phyloP scores from a whole-genome alignment of 2,329 filamentous ascomycete species.

The Stachybotrys elegans region DNA sequence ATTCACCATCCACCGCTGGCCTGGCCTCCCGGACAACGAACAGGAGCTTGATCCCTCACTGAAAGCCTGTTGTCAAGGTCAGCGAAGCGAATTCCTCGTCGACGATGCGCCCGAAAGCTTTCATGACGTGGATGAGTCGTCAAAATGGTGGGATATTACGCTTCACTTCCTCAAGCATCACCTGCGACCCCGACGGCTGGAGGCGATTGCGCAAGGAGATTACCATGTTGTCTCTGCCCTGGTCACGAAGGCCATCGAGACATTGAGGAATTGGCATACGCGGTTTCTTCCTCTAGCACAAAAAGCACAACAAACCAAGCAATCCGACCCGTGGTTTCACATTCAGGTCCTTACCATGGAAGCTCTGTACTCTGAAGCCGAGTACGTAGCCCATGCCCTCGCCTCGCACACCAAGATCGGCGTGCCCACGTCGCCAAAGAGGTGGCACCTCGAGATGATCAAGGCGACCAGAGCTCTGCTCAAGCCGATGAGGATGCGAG shows the following conservation, averaged over 20 bases:
- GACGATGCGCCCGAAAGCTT: conserved; percentile 12
- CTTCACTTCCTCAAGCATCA: conserved; percentile 11
- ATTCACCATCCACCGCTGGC: conserved; percentile 15
- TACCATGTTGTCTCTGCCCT: not conserved
- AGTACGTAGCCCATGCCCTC: conserved; percentile 10
- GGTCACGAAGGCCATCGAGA: conserved; percentile 3
- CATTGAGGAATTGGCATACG: conserved; percentile 13
- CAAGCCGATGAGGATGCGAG: conserved; percentile 4
- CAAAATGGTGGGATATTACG: conserved; percentile 14
- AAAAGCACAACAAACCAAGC: conserved; percentile 7
- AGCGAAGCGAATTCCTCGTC: conserved; percentile 8
- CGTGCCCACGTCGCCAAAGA: conserved; percentile 11
- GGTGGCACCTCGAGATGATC: conserved; percentile 14
- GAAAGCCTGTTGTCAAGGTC: conserved; percentile 3
- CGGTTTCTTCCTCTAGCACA: conserved; percentile 11
- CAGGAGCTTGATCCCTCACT: conserved; percentile 5
- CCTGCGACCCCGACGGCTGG: too few species aligned
- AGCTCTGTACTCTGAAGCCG: conserved; percentile 13
- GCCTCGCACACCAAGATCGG: conserved; percentile 4
- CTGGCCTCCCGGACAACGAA: conserved; percentile 9
- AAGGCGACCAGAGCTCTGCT: conserved; percentile 4
- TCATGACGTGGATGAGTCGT: conserved; percentile 10
- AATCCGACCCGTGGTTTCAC: conserved; percentile 7
- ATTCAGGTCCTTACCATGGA: conserved; percentile 14
- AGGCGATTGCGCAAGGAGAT: not conserved